phyloP scores from a whole-genome alignment of 1,139 yeast species.

The Suhomyces wounanorum region DNA sequence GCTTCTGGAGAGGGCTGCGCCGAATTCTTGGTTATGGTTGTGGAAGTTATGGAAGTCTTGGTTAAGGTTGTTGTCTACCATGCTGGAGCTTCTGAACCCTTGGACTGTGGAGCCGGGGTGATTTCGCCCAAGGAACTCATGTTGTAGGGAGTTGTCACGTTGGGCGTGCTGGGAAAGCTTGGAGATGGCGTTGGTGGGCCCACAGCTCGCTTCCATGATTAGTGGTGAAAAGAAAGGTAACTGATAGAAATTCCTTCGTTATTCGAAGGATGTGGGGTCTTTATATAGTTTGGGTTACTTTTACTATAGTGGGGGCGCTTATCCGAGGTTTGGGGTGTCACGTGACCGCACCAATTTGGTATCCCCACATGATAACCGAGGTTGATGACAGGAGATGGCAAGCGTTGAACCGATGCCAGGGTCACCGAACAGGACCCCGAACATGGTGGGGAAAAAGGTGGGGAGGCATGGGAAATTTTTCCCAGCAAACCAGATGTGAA shows the following conservation, averaged over 20 bases:
- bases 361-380: constrained; percentile 2
- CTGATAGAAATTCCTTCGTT: not conserved
- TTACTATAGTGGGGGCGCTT: not conserved
- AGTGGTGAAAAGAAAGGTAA: not conserved
- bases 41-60: constrained; percentile 39
- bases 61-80: constrained; percentile 34
- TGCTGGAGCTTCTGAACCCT: constrained; percentile 11
- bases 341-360: not conserved
- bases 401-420: not conserved
- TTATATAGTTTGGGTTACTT: not conserved
- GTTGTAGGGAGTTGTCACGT: constrained; percentile 26
- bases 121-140: constrained; percentile 18
- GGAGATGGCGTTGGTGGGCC: constrained; percentile 27
- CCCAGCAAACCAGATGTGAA: too few relatives aligned
- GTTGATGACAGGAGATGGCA: not conserved
- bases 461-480: too few relatives aligned
- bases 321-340: not conserved
- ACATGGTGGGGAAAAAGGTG: too few relatives aligned
- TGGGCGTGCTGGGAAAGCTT: constrained; percentile 28
- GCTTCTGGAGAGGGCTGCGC: constrained; percentile 23
- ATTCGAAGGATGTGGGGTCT: not conserved
- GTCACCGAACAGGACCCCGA: not conserved
- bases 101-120: constrained; percentile 13
- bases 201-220: constrained; percentile 27
- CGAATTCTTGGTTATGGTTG: constrained; percentile 21